These are phyloP conservation scores for Leccinum holopus DNA, from an alignment of 1,284 basidiomycete genomes.

Conservation along the genomic window DNA sequence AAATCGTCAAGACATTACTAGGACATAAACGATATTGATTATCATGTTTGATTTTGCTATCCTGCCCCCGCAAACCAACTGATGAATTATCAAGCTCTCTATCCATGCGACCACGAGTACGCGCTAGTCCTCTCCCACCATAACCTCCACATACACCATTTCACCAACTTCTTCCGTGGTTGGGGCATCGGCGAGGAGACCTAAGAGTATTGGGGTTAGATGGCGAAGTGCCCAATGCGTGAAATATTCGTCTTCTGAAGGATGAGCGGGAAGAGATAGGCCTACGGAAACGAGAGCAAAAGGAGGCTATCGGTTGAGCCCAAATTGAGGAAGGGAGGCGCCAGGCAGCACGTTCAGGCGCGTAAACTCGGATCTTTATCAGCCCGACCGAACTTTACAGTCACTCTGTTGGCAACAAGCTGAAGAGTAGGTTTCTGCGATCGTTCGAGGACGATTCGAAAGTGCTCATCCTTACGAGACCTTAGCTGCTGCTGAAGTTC, in stretches of 20 bases:
- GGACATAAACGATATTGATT: background rate
- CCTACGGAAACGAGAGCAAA: constrained; percentile 90
- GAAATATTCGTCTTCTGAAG: constrained; percentile 97
- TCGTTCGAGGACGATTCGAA: too few species aligned
- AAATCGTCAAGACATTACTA: background rate
- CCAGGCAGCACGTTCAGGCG: constrained; percentile 90
- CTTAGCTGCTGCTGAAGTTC: too few species aligned
- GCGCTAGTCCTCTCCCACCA: constrained; percentile 78
- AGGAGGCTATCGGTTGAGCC: constrained; percentile 86
- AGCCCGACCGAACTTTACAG: too few species aligned
- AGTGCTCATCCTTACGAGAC: too few species aligned
- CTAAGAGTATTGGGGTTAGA: constrained; percentile 93
- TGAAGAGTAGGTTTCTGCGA: too few species aligned
- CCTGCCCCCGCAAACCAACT: background rate
- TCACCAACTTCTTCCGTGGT: constrained; percentile 46
- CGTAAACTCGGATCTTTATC: too few species aligned
- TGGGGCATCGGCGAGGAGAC: constrained; percentile 46
- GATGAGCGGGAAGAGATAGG: constrained; percentile 97
- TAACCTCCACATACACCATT: constrained; percentile 79
- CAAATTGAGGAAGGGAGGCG: constrained; percentile 96
- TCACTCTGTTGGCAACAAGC: too few species aligned
- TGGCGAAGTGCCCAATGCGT: constrained; percentile 81
- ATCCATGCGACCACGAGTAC: constrained; percentile 85
- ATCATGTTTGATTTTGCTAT: background rate
- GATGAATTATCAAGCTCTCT: constrained; percentile 68